Base-by-base conservation (phyloP, 2,329 filamentous ascomycete species). In the Penicillium sp. region DNA sequence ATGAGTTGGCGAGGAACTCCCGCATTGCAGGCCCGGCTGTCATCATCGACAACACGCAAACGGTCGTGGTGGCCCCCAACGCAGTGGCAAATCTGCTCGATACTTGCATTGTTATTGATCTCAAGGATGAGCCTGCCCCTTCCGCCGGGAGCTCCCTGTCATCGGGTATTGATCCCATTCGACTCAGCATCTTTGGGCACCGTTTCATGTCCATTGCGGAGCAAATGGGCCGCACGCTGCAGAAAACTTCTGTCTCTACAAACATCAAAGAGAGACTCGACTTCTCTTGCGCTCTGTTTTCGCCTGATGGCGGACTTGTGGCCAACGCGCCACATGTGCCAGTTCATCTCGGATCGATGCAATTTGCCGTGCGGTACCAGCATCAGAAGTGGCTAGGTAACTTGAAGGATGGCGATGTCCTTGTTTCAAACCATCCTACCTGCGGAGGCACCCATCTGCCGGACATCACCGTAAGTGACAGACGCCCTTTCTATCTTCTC, bases 191-290 rank as follows among this genome's bases (percentile, higher is more conserved):
- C 41, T 83, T 83, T 50, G 79, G 78, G 0, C 80, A 83, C 59
- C 73, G 81, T 0, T 83, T 84, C 70, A 83, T 84, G 81, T 78
- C 79, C 3, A 83, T 84, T 18, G 81, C 81, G 0, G 81, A 84
- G 55, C 81, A 84, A 56, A 84, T 83, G 81, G 81, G 81, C 32
- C 78, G 78, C 5, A 82, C 81, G 0, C 68, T 84, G 14, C 81
- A 83, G 48, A 80, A 81, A 59, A 84, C 81, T 0, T 77, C 77
- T 0, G 80, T 84, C 9, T 82, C 79, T 0, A 81, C 78, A 0
- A 93, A 92, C 63, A 89, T 93, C 67, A 93, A 93, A 68, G 90
- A 93, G 89, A 84, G 89, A 4, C 80, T 93, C 1, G 90, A 94
- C 66, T 94, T 91, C 65, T 92, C 88, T 3, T 94, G 90, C 60